Percentiles rank a stretch among this genome's conserved stretches.
phyloP scores from a whole-genome alignment of 1,284 basidiomycete species.

The Tylopilus sp. region DNA sequence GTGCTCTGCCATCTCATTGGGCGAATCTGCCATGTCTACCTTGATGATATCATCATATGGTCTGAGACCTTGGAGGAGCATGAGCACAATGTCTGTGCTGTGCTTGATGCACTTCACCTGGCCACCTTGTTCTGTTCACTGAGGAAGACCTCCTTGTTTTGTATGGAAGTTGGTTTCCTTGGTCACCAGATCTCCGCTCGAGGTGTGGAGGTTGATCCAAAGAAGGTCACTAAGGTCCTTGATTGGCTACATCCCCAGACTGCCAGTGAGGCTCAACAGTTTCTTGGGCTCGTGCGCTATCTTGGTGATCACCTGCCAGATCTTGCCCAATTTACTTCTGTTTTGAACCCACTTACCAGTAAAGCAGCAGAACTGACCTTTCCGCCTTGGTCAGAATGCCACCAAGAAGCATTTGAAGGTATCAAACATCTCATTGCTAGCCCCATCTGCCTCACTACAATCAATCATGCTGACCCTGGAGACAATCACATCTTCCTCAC shows the following conservation, averaged over 20 bases:
- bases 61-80: neutral
- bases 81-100: neutral
- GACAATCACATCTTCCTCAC: neutral
- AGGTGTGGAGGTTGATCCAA: neutral
- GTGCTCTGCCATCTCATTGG: slow-evolving; percentile 42
- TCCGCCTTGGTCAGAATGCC: neutral
- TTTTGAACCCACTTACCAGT: neutral
- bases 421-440: too few species aligned
- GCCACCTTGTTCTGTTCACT: neutral
- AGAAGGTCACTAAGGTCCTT: neutral
- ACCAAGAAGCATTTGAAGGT: neutral
- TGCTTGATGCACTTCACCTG: neutral
- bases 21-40: slow-evolving; percentile 29
- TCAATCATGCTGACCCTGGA: neutral
- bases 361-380: neutral
- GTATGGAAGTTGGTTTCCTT: neutral
- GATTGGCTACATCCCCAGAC: neutral
- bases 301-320: neutral
- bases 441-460: too few species aligned
- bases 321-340: too few species aligned
- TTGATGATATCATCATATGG: slow-evolving; percentile 1
- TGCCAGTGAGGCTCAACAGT: neutral
- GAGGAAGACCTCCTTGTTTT: neutral
- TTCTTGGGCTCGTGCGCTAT: neutral
- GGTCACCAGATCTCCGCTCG: neutral